Evolutionary conservation across 805 yeast genomes (phyloP), one percentile per base, ranked within the genome.

Genomic region (Metschnikowia borealis): DNA sequence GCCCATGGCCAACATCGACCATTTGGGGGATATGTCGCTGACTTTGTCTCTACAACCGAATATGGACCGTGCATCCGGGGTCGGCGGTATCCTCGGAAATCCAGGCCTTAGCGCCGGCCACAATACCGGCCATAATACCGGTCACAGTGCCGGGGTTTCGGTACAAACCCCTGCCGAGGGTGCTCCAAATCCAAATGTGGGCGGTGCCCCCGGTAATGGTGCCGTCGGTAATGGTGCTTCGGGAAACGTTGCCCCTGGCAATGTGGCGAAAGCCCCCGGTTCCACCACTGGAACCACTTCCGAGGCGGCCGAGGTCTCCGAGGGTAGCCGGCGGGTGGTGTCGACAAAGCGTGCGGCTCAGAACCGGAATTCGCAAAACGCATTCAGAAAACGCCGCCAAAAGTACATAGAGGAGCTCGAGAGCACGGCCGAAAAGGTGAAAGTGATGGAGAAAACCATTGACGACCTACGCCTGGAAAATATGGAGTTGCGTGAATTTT

Each of bases 321-420:
- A 34, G 34, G 46, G 46, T 8, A 26, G 34, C 14, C 46, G 46
- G 20, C 47, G 44, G 17, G 32, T 26, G 17, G 69, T 85, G 39
- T 78, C 76, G 50, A 81, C 94, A 38, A 89, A 88, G 66, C 81
- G 97, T 55, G 97, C 97, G 1, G 90, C 85, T 7, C 97, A 91
- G 69, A 91, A 91, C 72, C 76, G 97, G 62, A 84, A 82, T 53
- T 97, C 97, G 4, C 97, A 91, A 70, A 81, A 88, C 58, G 96
- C 96, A 7, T 91, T 90, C 70, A 79, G 97, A 63, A 84, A 83
- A 63, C 78, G 97, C 53, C 85, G 87, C 63, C 96, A 90, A 61
- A 78, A 81, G 51, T 84, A 89, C 61, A 82, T 91, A 56, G 85
- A 83, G 66, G 92, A 89, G 44, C 74, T 91, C 50, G 96, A 91